Conservation (phyloP, 2,329 filamentous ascomycete species). For the Fusarium euwallaceae region DNA sequence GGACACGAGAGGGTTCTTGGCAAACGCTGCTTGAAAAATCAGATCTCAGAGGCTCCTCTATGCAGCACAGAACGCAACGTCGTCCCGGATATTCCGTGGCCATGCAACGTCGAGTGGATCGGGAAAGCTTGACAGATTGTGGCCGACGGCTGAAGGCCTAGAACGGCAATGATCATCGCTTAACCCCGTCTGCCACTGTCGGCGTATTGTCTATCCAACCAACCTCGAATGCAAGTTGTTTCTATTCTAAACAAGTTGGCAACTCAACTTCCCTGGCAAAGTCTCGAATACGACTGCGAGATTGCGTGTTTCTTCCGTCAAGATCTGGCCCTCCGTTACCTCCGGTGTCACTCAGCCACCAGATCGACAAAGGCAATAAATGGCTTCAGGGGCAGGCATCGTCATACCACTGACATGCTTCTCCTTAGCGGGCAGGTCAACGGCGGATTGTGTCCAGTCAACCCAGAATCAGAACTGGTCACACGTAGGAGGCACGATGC, state of each 20-base stretch:
- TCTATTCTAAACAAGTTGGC: slow-evolving; percentile 24
- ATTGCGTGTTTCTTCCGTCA: slow-evolving; percentile 8
- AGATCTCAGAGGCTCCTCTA: slow-evolving; percentile 2
- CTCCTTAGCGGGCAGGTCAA: slow-evolving; percentile 1
- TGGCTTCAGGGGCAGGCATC: slow-evolving; percentile 20
- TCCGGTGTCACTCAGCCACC: slow-evolving; percentile 34
- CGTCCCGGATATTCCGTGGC: slow-evolving; percentile 31
- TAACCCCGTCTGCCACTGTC: not conserved
- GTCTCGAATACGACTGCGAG: slow-evolving; percentile 12
- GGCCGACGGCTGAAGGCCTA: slow-evolving; percentile 3
- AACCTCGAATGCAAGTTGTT: slow-evolving; percentile 1
- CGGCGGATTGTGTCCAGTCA: slow-evolving; percentile 9
- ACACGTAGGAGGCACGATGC: not conserved
- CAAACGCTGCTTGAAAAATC: slow-evolving; percentile 40
- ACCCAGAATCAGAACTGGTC: slow-evolving; percentile 1
- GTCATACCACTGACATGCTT: slow-evolving; percentile 6
- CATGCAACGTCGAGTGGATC: slow-evolving; percentile 37
- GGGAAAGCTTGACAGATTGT: slow-evolving; percentile 25
- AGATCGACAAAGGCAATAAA: slow-evolving; percentile 31
- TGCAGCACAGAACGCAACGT: not conserved
- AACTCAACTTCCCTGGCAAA: slow-evolving; percentile 18
- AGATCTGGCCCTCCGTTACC: slow-evolving; percentile 21
- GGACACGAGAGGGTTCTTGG: slow-evolving; percentile 30
- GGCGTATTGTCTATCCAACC: not conserved
- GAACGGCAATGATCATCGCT: slow-evolving; percentile 23